Conservation (phyloP, 441 rosid genomes). For the Jatropha podagrica region DNA sequence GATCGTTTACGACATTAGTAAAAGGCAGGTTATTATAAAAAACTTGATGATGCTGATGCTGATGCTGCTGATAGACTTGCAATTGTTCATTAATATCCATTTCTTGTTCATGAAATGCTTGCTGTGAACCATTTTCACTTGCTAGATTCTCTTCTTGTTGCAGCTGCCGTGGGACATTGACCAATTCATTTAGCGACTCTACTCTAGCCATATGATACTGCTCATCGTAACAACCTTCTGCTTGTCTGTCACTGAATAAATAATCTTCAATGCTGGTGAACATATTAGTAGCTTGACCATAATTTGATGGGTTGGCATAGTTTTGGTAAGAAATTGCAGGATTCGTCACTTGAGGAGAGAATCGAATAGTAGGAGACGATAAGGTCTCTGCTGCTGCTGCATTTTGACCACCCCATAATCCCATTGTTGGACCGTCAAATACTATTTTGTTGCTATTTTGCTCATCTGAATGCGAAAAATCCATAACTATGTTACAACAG, state of each 20-base stretch:
- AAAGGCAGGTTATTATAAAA: constrained; percentile 5
- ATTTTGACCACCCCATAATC: too few relatives aligned
- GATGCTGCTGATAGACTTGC: neutral
- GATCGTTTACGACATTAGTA: neutral
- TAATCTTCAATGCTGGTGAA: constrained; percentile 6
- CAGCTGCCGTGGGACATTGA: neutral
- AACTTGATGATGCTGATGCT: neutral
- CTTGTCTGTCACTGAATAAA: constrained; percentile 9
- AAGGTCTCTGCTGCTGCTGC: too few relatives aligned
- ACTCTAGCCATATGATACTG: neutral
- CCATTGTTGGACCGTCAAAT: constrained; percentile 9
- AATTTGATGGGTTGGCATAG: neutral
- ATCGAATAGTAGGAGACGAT: neutral
- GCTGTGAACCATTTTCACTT: neutral
- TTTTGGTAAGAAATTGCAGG: neutral
- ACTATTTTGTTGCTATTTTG: constrained; percentile 4
- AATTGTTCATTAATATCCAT: neutral
- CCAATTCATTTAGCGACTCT: constrained; percentile 4
- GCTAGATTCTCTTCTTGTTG: neutral
- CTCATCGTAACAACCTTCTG: constrained; percentile 5
- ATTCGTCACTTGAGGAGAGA: neutral
- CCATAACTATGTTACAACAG: constrained; percentile 29
- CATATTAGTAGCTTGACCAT: neutral
- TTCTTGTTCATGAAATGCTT: neutral
- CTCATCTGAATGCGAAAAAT: constrained; percentile 30